Percentiles rank a stretch among this genome's conserved stretches.
Conservation (phyloP, 148 eudicot genomes). For the Rhododendron ferrugineum region DNA sequence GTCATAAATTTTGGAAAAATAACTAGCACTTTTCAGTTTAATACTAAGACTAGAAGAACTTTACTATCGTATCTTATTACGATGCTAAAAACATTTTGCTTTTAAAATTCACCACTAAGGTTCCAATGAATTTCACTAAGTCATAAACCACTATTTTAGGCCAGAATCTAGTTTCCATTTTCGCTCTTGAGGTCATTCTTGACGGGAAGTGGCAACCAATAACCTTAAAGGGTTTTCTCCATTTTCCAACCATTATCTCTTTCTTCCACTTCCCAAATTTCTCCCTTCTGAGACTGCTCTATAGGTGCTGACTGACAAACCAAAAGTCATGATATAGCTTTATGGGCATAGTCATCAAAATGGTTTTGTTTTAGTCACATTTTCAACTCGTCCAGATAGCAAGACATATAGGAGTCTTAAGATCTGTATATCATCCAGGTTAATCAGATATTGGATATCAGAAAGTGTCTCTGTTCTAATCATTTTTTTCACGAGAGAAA, state of each 20-base stretch:
- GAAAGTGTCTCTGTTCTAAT: background rate
- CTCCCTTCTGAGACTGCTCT: background rate
- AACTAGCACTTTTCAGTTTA: background rate
- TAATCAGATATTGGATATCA: background rate
- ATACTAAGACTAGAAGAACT: background rate
- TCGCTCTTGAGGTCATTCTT: background rate
- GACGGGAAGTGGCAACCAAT: background rate
- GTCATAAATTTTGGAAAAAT: background rate
- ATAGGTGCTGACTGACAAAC: background rate
- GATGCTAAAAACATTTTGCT: background rate
- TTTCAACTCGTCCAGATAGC: background rate
- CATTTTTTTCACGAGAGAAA: background rate
- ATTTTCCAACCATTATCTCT: background rate
- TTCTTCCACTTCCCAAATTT: background rate
- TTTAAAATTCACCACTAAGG: background rate
- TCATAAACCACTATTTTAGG: background rate
- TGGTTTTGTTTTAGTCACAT: background rate
- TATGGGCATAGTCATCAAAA: background rate
- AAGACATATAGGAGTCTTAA: background rate
- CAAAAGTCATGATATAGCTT: background rate
- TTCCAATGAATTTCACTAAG: background rate
- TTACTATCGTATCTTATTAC: background rate
- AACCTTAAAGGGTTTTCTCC: background rate
- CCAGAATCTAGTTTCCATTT: background rate
- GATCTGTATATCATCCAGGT: background rate